Evolutionary conservation across 163 green algal genomes (phyloP).

Genomic region (Scenedesmus sp.): DNA sequence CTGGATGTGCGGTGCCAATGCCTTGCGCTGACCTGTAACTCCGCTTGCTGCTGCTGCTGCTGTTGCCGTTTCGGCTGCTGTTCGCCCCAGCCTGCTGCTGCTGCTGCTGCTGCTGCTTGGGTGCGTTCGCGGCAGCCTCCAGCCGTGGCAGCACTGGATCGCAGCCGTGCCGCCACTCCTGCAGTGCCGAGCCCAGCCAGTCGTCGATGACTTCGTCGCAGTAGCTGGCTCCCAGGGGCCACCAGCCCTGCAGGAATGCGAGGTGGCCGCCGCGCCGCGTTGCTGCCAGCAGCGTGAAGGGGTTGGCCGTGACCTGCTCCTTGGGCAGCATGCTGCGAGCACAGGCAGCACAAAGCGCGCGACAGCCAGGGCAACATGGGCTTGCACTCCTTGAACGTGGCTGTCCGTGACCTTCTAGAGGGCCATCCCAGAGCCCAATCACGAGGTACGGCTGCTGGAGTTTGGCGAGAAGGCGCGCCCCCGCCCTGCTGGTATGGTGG

Average conservation of each 20-base stretch:
- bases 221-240: slow-evolving; percentile 60
- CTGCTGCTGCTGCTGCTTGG: background rate
- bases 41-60: background rate
- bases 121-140: background rate
- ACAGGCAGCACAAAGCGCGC: too few species aligned
- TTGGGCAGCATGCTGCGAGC: slow-evolving; percentile 63
- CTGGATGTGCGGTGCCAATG: background rate
- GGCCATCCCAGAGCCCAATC: background rate
- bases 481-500: too few species aligned
- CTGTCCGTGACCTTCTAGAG: too few species aligned
- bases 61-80: background rate
- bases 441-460: too few species aligned
- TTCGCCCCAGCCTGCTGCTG: background rate
- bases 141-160: background rate
- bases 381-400: too few species aligned
- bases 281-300: slow-evolving; percentile 70
- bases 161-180: slow-evolving; percentile 43
- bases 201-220: slow-evolving; percentile 40
- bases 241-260: slow-evolving; percentile 68
- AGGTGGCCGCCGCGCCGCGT: slow-evolving; percentile 74
- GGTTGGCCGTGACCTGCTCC: slow-evolving; percentile 67
- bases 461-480: too few species aligned
- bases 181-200: slow-evolving; percentile 38
- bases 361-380: background rate
- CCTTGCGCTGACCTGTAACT: background rate